Percentiles rank a stretch among this genome's conserved stretches.
These are phyloP conservation scores for Geosiphon pyriformis DNA, from an alignment of 192 early-diverging fungal species.

Conservation along the genomic window DNA sequence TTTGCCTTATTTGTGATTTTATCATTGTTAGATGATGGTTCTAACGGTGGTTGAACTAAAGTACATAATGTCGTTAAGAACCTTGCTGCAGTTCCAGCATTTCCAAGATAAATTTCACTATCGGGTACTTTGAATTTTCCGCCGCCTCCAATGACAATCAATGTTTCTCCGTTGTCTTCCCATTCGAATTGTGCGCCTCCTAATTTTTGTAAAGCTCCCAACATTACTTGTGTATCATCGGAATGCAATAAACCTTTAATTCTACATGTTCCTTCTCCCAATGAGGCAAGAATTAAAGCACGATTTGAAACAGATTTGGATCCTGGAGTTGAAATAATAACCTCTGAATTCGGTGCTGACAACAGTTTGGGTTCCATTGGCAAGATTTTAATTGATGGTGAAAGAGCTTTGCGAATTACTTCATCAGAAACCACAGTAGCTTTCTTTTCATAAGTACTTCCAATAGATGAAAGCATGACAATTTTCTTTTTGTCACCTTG, in stretches of 20 bases:
- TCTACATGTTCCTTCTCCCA: slow-evolving; percentile 76
- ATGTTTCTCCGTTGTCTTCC: slow-evolving; percentile 88
- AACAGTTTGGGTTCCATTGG: slow-evolving; percentile 40
- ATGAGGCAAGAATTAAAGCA: slow-evolving; percentile 83
- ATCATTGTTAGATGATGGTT: no score
- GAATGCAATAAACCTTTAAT: slow-evolving; percentile 88
- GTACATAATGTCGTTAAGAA: slow-evolving; percentile 88
- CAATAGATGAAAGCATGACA: slow-evolving; percentile 80
- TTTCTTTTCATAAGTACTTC: slow-evolving; percentile 74
- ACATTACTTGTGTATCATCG: slow-evolving; percentile 97
- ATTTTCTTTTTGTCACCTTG: slow-evolving; percentile 86
- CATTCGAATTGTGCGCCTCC: slow-evolving; percentile 81
- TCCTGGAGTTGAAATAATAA: slow-evolving; percentile 75
- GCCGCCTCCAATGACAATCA: slow-evolving; percentile 77
- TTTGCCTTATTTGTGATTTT: slow-evolving; percentile 27
- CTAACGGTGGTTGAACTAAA: no score
- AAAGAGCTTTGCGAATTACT: slow-evolving; percentile 78
- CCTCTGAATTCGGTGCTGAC: slow-evolving; percentile 22
- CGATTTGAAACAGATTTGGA: slow-evolving; percentile 99
- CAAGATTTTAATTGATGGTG: slow-evolving; percentile 63
- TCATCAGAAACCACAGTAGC: slow-evolving; percentile 81
- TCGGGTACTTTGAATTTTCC: slow-evolving; percentile 71
- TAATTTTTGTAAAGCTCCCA: slow-evolving; percentile 82
- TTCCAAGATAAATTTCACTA: slow-evolving; percentile 86
- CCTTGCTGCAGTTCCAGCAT: slow-evolving; percentile 94